Evolutionary conservation across 805 yeast species (phyloP).

Genomic region (Kodamaea leandrae): DNA sequence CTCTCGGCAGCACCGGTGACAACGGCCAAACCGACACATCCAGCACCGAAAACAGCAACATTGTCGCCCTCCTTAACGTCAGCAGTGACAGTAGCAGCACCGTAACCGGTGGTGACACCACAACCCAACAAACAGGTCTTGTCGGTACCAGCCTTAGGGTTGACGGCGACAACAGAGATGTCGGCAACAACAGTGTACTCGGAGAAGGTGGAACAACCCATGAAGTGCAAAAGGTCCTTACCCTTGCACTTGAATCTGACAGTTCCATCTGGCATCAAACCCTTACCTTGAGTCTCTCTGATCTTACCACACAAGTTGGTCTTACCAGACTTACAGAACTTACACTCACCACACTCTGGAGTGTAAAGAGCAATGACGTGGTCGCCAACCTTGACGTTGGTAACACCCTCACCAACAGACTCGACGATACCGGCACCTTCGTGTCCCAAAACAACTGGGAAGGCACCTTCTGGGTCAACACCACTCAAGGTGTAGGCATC

Average conservation of each 20-base stretch:
- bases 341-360: slow-evolving; percentile 94
- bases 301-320: slow-evolving; percentile 95
- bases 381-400: slow-evolving; percentile 88
- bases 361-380: slow-evolving; percentile 92
- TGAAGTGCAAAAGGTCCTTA: slow-evolving; percentile 80
- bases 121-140: slow-evolving; percentile 93
- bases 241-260: slow-evolving; percentile 86
- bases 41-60: slow-evolving; percentile 96
- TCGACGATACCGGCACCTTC: slow-evolving; percentile 98
- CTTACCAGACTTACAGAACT: slow-evolving; percentile 91
- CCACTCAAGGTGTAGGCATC: slow-evolving; percentile 97
- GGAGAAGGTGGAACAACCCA: slow-evolving; percentile 98
- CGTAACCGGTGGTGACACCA: slow-evolving; percentile 98
- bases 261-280: slow-evolving; percentile 98
- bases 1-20: slow-evolving; percentile 90
- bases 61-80: slow-evolving; percentile 87
- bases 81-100: slow-evolving; percentile 95
- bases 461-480: slow-evolving; percentile 92
- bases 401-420: slow-evolving; percentile 91
- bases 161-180: slow-evolving; percentile 90
- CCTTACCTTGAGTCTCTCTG: slow-evolving; percentile 97
- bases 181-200: slow-evolving; percentile 98
- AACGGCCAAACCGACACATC: slow-evolving; percentile 94
- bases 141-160: slow-evolving; percentile 79
- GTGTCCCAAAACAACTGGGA: slow-evolving; percentile 92